Evolutionary conservation across 2,329 filamentous ascomycete genomes (phyloP), one percentile per base, ranked within the genome.

Genomic region (Sphaerulina vaccinii): DNA sequence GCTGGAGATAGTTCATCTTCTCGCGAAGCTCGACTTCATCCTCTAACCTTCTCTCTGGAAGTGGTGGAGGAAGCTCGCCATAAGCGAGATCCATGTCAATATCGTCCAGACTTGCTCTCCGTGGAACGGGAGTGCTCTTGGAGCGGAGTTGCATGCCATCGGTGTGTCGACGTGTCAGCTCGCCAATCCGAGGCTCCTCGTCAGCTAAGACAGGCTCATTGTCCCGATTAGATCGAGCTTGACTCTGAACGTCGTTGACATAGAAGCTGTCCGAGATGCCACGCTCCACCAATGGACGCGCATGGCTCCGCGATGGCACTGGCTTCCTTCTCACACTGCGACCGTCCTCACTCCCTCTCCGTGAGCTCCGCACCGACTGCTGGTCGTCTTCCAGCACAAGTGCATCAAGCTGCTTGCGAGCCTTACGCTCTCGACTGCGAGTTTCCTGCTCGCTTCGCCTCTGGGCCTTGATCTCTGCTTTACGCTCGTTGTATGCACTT

Each of bases 81-180:
- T 96, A 97, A 6, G 92, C 92, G 6, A 97, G 78, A 67, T 96
- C 80, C 88, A 95, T 90, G 65, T 96, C 92, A 62, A 96, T 84
- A 49, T 84, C 76, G 18, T 71, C 63, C 22, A 68, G 61, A 10
- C 73, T 74, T 15, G 70, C 64, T 29, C 70, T 67, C 39, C 72
- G 72, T 19, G 56, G 55, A 7, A 62, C 51, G 63, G 29, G 29
- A 41, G 19, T 43, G 51, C 22, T 62, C 51, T 32, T 50, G 22
- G 39, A 33, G 9, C 40, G 42, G 16, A 54, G 43, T 11, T 57
- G 52, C 42, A 61, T 62, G 44, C 65, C 68, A 42, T 75, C 73
- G 15, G 74, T 75, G 52, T 76, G 69, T 23, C 75, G 63, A 19
- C 75, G 65, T 5, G 65, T 64, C 5, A 77, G 66, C 60, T 76